Percentiles rank a stretch among this genome's conserved stretches.
Conservation (phyloP, 2,329 filamentous ascomycete genomes). For the Sphaerulina vaccinii region DNA sequence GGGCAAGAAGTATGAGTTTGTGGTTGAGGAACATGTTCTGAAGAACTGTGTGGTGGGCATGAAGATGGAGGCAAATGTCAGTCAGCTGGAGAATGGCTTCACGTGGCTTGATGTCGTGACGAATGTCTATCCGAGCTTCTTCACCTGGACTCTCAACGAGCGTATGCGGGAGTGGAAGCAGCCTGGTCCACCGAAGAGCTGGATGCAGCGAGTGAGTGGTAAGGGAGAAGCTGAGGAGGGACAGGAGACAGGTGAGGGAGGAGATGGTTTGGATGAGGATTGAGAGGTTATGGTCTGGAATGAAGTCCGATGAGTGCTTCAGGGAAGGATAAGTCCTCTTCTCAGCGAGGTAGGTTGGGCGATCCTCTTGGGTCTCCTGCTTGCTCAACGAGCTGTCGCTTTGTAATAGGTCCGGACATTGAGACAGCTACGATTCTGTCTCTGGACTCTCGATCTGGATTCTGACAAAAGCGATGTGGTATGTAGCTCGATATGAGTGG, state of each 20-base stretch:
- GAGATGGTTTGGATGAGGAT: slow-evolving; percentile 4
- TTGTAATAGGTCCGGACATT: too few relatives aligned
- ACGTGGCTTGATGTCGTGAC: slow-evolving; percentile 41
- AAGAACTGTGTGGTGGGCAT: slow-evolving; percentile 59
- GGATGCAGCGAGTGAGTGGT: slow-evolving; percentile 27
- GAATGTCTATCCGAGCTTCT: slow-evolving; percentile 46
- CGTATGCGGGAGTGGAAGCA: slow-evolving; percentile 36
- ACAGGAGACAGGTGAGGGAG: slow-evolving; percentile 3
- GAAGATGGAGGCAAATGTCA: slow-evolving; percentile 44
- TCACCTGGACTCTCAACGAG: slow-evolving; percentile 46
- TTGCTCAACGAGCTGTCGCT: too few relatives aligned
- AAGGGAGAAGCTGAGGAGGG: slow-evolving; percentile 13
- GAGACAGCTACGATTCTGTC: too few relatives aligned
- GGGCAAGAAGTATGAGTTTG: slow-evolving; percentile 56
- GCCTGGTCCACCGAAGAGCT: slow-evolving; percentile 30
- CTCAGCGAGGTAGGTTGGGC: too few relatives aligned
- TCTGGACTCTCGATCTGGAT: too few relatives aligned
- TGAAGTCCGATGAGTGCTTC: background rate
- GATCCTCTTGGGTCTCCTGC: too few relatives aligned
- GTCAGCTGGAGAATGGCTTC: slow-evolving; percentile 33
- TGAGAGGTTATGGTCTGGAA: slow-evolving; percentile 1
- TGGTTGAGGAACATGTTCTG: slow-evolving; percentile 65
- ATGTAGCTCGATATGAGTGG: background rate
- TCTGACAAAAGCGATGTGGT: too few relatives aligned
- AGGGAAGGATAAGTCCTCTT: too few relatives aligned